Evolutionary conservation across 2,329 filamentous ascomycete genomes (phyloP).

Genomic region (Alternaria hordeiaustralica): DNA sequence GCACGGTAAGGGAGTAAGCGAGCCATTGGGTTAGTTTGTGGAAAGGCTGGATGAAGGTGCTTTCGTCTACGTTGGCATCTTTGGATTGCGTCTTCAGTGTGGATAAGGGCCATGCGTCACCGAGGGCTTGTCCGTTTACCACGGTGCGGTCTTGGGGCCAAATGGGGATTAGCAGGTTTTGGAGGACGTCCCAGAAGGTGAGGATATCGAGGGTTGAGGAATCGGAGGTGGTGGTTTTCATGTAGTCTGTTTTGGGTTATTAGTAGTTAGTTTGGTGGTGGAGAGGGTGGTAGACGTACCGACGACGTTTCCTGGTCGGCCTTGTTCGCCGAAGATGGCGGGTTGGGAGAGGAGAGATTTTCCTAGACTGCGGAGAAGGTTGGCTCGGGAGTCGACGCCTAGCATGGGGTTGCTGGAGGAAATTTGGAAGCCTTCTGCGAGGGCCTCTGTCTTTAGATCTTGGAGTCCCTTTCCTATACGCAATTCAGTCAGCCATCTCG

Average conservation of each 20-base stretch:
- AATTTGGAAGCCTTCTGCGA: conserved; percentile 83
- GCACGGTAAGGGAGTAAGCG: conserved; percentile 89
- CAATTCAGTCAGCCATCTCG: not conserved
- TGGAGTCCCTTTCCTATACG: conserved; percentile 65
- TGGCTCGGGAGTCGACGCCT: conserved; percentile 81
- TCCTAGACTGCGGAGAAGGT: conserved; percentile 75
- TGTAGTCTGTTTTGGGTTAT: conserved; percentile 21
- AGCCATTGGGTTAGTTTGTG: conserved; percentile 93
- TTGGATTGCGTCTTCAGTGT: conserved; percentile 71
- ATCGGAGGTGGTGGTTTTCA: conserved; percentile 26
- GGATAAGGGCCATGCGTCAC: conserved; percentile 89
- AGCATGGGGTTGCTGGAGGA: conserved; percentile 74
- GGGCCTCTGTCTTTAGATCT: conserved; percentile 71
- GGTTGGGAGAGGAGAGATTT: conserved; percentile 73
- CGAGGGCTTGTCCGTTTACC: conserved; percentile 81
- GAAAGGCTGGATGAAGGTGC: conserved; percentile 78
- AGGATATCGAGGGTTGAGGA: conserved; percentile 68
- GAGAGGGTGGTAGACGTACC: too few species aligned
- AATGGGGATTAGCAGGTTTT: conserved; percentile 81
- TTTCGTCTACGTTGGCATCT: conserved; percentile 46
- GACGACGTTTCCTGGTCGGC: conserved; percentile 88
- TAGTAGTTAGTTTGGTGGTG: too few species aligned
- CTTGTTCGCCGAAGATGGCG: conserved; percentile 80
- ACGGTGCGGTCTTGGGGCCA: conserved; percentile 87
- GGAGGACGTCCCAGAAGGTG: conserved; percentile 85